Percentiles rank a stretch among this genome's conserved stretches.
Conservation (phyloP, 2,329 filamentous ascomycete genomes). For the Arachnopeziza araneosa region DNA sequence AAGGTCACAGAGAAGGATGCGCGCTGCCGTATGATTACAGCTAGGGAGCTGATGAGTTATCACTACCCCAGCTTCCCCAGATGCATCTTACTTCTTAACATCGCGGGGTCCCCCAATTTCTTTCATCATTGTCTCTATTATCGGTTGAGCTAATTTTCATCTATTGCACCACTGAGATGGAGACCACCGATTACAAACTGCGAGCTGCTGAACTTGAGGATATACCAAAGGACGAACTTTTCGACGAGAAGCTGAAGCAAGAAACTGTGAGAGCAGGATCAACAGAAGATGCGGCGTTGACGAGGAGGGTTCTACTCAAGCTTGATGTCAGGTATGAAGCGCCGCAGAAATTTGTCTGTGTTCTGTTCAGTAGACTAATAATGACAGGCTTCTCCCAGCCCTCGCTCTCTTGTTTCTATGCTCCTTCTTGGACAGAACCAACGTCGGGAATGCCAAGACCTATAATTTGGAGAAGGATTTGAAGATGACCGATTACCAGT, state of each 20-base stretch:
- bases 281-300: conserved; percentile 27
- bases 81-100: neutral
- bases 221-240: neutral
- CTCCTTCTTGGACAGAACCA: conserved; percentile 69
- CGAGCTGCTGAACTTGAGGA: neutral
- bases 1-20: neutral
- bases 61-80: neutral
- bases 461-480: conserved; percentile 62
- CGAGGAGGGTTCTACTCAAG: conserved; percentile 44
- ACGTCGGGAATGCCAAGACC: conserved; percentile 71
- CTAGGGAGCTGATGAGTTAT: neutral
- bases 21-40: neutral
- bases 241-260: conserved; percentile 2
- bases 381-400: conserved; percentile 51
- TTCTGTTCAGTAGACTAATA: conserved; percentile 1
- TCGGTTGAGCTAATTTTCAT: neutral
- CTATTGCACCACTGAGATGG: neutral
- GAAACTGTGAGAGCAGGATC: neutral
- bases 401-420: conserved; percentile 67
- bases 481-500: conserved; percentile 51
- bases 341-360: neutral
- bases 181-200: neutral
- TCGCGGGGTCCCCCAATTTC: neutral
- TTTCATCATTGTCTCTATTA: neutral
- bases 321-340: conserved; percentile 44